Percentiles rank a stretch among this genome's conserved stretches.
Evolutionary conservation across 371 early-diverging fungal species (phyloP).

Genomic region (Modicella reniformis): DNA sequence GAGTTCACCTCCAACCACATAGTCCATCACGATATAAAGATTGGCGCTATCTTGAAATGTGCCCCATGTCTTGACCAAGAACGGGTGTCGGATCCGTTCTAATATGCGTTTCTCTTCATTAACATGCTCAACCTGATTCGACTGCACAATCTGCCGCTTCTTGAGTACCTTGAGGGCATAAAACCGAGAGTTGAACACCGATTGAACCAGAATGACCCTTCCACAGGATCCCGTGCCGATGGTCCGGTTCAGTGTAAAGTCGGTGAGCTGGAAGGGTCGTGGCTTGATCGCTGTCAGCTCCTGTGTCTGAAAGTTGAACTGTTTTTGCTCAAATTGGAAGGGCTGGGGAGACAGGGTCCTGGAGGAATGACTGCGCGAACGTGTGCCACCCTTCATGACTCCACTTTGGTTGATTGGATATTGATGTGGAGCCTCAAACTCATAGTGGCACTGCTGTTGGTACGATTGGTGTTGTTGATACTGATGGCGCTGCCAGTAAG

Average conservation of each 20-base stretch:
- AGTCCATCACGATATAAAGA: slow-evolving; percentile 90
- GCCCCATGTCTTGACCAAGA: slow-evolving; percentile 84
- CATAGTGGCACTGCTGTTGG: slow-evolving; percentile 4
- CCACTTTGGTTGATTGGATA: slow-evolving; percentile 4
- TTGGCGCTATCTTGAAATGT: slow-evolving; percentile 82
- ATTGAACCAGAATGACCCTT: slow-evolving; percentile 87
- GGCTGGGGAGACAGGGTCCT: slow-evolving; percentile 53
- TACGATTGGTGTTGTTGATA: slow-evolving; percentile 11
- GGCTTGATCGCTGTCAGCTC: slow-evolving; percentile 59
- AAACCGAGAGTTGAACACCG: slow-evolving; percentile 70
- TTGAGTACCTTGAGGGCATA: slow-evolving; percentile 91
- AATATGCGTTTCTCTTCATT: slow-evolving; percentile 86
- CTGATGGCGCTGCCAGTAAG: slow-evolving; percentile 10
- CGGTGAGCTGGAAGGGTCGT: slow-evolving; percentile 62
- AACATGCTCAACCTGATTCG: slow-evolving; percentile 91
- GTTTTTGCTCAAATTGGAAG: slow-evolving; percentile 53
- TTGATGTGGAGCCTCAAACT: neutral
- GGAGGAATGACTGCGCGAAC: slow-evolving; percentile 20
- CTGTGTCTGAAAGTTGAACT: slow-evolving; percentile 53
- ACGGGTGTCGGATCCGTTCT: slow-evolving; percentile 76
- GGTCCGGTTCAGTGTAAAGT: slow-evolving; percentile 67
- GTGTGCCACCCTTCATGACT: neutral
- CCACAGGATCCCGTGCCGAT: slow-evolving; percentile 97
- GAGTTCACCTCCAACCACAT: slow-evolving; percentile 92
- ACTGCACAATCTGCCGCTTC: slow-evolving; percentile 80